Percentiles rank a stretch among this genome's conserved stretches.
Evolutionary conservation across 805 yeast species (phyloP).

Genomic region (Ogataea kodamae): DNA sequence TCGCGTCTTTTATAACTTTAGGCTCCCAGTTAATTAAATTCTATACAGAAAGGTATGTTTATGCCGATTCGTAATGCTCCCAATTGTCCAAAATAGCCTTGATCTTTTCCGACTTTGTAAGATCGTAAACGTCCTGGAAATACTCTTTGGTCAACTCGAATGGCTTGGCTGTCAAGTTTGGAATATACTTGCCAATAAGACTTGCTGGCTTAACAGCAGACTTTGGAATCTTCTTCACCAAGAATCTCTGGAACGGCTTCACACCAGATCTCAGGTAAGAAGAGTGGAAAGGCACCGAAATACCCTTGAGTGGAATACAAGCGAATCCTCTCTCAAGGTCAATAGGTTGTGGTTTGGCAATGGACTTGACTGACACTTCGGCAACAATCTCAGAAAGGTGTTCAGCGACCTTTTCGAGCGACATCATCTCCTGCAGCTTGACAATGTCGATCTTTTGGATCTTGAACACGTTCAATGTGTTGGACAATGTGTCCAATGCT

Average conservation of each 20-base stretch:
- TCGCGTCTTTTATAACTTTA: conserved; percentile 3
- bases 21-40: conserved; percentile 5
- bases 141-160: conserved; percentile 94
- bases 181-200: conserved; percentile 93
- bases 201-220: conserved; percentile 93
- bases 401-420: conserved; percentile 82
- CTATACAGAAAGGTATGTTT: conserved; percentile 31
- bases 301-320: conserved; percentile 96
- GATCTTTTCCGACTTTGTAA: conserved; percentile 89
- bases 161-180: conserved; percentile 97
- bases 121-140: conserved; percentile 90
- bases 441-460: conserved; percentile 91
- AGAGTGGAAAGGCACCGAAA: conserved; percentile 99
- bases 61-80: conserved; percentile 73
- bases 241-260: conserved; percentile 97
- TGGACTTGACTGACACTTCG: conserved; percentile 78
- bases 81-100: conserved; percentile 90
- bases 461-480: conserved; percentile 90
- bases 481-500: conserved; percentile 87
- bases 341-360: conserved; percentile 93
- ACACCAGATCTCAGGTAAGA: conserved; percentile 98
- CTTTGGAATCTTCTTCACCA: conserved; percentile 91
- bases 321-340: conserved; percentile 98
- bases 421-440: conserved; percentile 75
- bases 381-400: conserved; percentile 84